Conservation (phyloP, 495 filamentous ascomycete genomes). For the Xylaria intraflava region DNA sequence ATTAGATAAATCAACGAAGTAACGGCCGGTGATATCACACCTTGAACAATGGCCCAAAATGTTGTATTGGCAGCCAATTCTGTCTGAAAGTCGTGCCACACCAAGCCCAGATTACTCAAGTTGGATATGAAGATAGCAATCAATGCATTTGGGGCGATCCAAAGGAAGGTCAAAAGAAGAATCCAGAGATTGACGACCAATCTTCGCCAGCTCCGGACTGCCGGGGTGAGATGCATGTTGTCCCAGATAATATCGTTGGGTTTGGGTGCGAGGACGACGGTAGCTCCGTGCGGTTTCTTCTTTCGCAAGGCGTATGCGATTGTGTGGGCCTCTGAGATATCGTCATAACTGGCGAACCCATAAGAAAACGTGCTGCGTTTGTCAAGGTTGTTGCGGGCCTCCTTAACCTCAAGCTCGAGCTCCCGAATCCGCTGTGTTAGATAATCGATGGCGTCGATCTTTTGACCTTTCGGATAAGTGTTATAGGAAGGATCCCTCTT, state of each 20-base stretch:
- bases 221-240: conserved; percentile 67
- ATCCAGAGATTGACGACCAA: conserved; percentile 82
- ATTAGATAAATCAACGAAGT: conserved; percentile 84
- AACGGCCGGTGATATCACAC: conserved; percentile 86
- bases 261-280: conserved; percentile 68
- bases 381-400: conserved; percentile 73
- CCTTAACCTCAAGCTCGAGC: conserved; percentile 76
- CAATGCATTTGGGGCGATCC: conserved; percentile 89
- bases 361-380: conserved; percentile 81
- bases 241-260: conserved; percentile 96
- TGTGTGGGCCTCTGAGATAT: conserved; percentile 78
- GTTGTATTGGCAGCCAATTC: conserved; percentile 54
- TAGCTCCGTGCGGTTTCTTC: conserved; percentile 76
- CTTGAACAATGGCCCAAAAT: conserved; percentile 83
- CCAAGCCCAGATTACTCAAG: conserved; percentile 64
- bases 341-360: conserved; percentile 89
- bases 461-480: conserved; percentile 56
- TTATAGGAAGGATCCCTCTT: conserved; percentile 58
- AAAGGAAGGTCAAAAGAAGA: conserved; percentile 70
- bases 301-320: conserved; percentile 75
- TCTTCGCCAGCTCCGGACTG: conserved; percentile 60
- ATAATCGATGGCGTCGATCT: conserved; percentile 92
- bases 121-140: conserved; percentile 92
- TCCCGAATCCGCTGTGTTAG: conserved; percentile 76
- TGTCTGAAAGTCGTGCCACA: conserved; percentile 71